These are phyloP conservation scores for Piromyces sp. DNA, from an alignment of 192 early-diverging fungal genomes.

Conservation along the genomic window DNA sequence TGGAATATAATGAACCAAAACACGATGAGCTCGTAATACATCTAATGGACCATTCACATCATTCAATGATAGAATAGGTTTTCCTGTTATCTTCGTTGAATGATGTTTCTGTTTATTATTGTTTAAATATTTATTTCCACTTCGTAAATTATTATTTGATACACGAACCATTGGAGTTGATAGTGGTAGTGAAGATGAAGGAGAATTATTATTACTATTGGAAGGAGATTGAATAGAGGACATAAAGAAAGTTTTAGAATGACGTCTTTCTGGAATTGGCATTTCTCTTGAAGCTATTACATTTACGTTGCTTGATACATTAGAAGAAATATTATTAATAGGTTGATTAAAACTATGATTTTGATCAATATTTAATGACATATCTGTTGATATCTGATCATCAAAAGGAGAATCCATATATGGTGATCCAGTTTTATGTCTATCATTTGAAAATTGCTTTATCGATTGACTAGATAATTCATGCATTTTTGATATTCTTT, in stretches of 20 bases:
- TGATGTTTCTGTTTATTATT: background rate
- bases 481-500: background rate
- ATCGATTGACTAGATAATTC: too few species aligned
- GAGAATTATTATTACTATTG: too few species aligned
- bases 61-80: background rate
- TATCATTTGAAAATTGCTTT: background rate
- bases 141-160: background rate
- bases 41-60: background rate
- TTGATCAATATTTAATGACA: background rate
- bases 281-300: too few species aligned
- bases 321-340: too few species aligned
- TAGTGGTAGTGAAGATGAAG: too few species aligned
- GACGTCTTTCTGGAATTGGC: too few species aligned
- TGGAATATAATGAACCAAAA: background rate
- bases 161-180: too few species aligned
- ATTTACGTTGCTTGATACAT: too few species aligned
- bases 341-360: background rate
- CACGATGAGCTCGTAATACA: background rate
- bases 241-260: too few species aligned
- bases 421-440: background rate
- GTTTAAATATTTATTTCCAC: background rate
- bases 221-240: too few species aligned
- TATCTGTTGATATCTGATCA: background rate
- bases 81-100: background rate
- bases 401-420: background rate